Base-by-base conservation (phyloP, 345 rosid species). In the Eutrema japonicum region DNA sequence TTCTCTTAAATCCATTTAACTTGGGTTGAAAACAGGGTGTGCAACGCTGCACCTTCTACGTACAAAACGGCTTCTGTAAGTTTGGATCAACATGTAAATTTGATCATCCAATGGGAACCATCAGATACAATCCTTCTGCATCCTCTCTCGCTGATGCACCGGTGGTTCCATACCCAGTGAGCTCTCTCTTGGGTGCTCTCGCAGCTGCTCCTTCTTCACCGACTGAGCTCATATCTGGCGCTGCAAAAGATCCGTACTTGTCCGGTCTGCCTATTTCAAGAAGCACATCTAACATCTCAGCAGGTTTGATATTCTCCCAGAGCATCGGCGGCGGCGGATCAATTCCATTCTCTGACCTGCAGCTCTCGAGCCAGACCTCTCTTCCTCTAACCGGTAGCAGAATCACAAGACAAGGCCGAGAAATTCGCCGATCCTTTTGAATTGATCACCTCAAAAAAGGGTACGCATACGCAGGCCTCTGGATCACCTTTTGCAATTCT, bases 71-170 rank as follows among this genome's bases (percentile, higher is more conserved):
- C 51, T 78, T 77, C 65, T 87, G 96, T 77, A 87, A 86, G 81
- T 87, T 83, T 73, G 90, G 90, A 27, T 74, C 85, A 18, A 83
- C 87, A 30, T 89, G 96, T 86, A 90, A 84, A 75, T 92, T 86
- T 61, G 90, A 92, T 79, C 98, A 90, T 81, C 95, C 96, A 48
- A 62, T 88, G 80, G 91, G 84, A 76, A 67, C 85, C 60, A 74
- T 85, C 82, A 84, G 91, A 80, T 90, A 90, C 86, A 92, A 89
- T 73, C 90, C 95, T 41, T 92, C 98, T 9, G 91, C 95, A 2
- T 92, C 98, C 14, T 88, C 98, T 53, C 94, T 92, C 14, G 71
- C 86, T 64, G 98, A 92, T 68, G 83, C 85, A 79, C 95, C 98
- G 0, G 91, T 90, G 73, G 84, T 95, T 46, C 96, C 98, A 8